phyloP scores from a whole-genome alignment of 352 stramenopile species.

The Achlya hypogyna region DNA sequence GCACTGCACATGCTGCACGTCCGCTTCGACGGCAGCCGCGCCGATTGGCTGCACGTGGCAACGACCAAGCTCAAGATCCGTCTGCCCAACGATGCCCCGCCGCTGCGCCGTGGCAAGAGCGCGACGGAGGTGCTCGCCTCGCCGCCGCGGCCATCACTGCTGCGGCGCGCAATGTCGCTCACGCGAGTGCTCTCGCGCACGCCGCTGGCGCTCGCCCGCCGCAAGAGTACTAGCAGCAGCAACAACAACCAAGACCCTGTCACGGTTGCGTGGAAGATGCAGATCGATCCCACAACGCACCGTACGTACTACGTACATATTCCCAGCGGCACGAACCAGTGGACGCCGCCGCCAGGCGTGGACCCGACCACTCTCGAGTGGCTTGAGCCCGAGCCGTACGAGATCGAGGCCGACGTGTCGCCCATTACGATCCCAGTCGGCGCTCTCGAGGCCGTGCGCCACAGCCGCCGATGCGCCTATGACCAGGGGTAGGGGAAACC shows the following conservation, averaged over 20 bases:
- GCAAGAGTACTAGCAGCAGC: neutral
- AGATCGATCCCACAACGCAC: slow-evolving; percentile 11
- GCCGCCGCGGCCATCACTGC: neutral
- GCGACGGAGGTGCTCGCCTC: neutral
- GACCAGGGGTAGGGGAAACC: neutral
- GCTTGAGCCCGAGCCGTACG: neutral
- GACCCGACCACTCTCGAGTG: slow-evolving; percentile 5
- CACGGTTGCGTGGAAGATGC: slow-evolving; percentile 12
- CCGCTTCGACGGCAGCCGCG: slow-evolving; percentile 3
- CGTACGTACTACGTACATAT: slow-evolving; percentile 16
- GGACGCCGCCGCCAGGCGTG: slow-evolving; percentile 2
- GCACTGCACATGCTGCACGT: slow-evolving; percentile 3
- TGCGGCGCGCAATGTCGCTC: neutral
- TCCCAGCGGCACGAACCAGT: slow-evolving; percentile 6
- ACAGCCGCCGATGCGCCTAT: neutral
- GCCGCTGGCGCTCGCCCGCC: neutral
- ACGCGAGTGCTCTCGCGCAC: slow-evolving; percentile 4
- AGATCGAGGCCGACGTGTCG: neutral
- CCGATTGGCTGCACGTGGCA: neutral
- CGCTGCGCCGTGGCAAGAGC: neutral
- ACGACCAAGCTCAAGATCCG: slow-evolving; percentile 16
- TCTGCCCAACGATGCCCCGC: neutral
- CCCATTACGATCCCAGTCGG: neutral
- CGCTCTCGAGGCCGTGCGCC: neutral
- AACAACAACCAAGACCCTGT: neutral